Percentiles rank a stretch among this genome's conserved stretches.
Evolutionary conservation across 441 rosid species (phyloP).

Genomic region (Gossypium schwendimanii): DNA sequence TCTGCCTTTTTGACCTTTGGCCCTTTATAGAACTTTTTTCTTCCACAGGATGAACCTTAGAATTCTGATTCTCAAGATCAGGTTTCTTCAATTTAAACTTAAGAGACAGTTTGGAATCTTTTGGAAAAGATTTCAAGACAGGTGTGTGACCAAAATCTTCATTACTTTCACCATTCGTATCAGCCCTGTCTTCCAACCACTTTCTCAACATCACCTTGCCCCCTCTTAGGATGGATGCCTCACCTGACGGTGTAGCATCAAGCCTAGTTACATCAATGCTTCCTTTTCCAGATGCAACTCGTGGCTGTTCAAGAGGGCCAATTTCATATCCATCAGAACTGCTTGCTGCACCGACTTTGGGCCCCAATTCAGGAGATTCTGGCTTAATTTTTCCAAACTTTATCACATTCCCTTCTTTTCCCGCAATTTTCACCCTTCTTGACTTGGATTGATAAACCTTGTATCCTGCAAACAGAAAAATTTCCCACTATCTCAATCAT

Average conservation of each 20-base stretch:
- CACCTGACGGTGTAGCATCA: slow-evolving; percentile 31
- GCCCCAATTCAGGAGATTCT: slow-evolving; percentile 34
- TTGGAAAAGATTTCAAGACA: slow-evolving; percentile 39
- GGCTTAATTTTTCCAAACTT: slow-evolving; percentile 61
- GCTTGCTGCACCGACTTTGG: slow-evolving; percentile 30
- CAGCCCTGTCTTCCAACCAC: slow-evolving; percentile 16
- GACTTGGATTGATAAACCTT: slow-evolving; percentile 38
- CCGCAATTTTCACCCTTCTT: slow-evolving; percentile 38
- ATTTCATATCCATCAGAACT: slow-evolving; percentile 31
- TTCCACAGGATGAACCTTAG: slow-evolving; percentile 48
- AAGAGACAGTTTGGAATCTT: slow-evolving; percentile 69
- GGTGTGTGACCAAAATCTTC: slow-evolving; percentile 48
- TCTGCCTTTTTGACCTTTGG: slow-evolving; percentile 91
- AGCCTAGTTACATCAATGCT: slow-evolving; percentile 35
- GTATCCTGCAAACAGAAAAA: slow-evolving; percentile 43
- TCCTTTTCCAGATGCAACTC: slow-evolving; percentile 37
- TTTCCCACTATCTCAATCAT: background rate
- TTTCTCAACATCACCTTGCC: slow-evolving; percentile 34
- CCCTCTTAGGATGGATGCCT: slow-evolving; percentile 32
- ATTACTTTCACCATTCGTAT: slow-evolving; percentile 41
- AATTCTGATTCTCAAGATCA: slow-evolving; percentile 45
- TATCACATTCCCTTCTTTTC: slow-evolving; percentile 43
- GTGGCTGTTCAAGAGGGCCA: slow-evolving; percentile 32
- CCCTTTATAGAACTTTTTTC: slow-evolving; percentile 71
- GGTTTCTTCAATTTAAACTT: slow-evolving; percentile 85